Evolutionary conservation across 129 eudicot genomes (phyloP).

Genomic region (Helianthus tuberosus): DNA sequence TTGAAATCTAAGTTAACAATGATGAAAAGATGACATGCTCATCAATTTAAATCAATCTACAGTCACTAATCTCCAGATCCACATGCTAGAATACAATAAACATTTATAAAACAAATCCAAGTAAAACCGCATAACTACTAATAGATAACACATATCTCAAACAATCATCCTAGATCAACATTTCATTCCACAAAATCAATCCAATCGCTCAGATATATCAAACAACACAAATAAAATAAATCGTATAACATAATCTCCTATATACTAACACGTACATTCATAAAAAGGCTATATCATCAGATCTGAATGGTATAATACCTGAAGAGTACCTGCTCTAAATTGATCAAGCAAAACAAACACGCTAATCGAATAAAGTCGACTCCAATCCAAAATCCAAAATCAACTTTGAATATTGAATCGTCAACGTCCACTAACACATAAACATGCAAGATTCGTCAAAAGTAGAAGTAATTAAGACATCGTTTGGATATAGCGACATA

Average conservation of each 20-base stretch:
- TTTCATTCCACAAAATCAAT: constrained; percentile 15
- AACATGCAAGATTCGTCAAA: too few relatives aligned
- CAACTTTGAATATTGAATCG: constrained; percentile 1
- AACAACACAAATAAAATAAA: not conserved
- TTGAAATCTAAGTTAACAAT: too few relatives aligned
- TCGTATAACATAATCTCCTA: constrained; percentile 9
- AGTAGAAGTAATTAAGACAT: too few relatives aligned
- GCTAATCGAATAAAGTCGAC: constrained; percentile 11
- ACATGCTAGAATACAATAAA: not conserved
- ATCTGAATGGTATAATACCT: constrained; percentile 6
- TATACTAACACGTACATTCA: constrained; percentile 20
- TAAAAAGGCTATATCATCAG: constrained; percentile 19
- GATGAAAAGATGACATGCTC: too few relatives aligned
- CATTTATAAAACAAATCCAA: constrained; percentile 7
- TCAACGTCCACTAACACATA: not conserved
- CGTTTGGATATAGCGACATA: too few relatives aligned
- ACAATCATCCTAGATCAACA: constrained; percentile 23
- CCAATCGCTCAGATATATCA: constrained; percentile 38
- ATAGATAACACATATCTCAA: constrained; percentile 9
- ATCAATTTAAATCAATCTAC: too few relatives aligned
- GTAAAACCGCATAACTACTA: constrained; percentile 17
- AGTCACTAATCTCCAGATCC: too few relatives aligned
- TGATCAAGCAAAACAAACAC: constrained; percentile 32
- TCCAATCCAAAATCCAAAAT: constrained; percentile 3
- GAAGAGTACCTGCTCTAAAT: constrained; percentile 24